Base-by-base conservation (phyloP, 2,329 filamentous ascomycete species). In the Ophioceras dolichostomum region DNA sequence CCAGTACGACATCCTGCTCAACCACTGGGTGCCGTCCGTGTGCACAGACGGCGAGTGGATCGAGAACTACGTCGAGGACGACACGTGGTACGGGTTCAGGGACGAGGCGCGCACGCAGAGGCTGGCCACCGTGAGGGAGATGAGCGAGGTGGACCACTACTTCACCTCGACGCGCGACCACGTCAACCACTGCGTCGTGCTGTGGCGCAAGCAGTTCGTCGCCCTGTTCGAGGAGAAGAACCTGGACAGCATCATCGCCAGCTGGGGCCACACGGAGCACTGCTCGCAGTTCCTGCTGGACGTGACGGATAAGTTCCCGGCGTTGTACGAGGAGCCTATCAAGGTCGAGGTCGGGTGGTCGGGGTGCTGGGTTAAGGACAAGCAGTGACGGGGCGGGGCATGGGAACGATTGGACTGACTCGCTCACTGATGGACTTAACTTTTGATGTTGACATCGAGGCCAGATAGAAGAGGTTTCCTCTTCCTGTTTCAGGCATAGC, bases 261-360 rank as follows among this genome's bases (percentile, higher is more conserved):
- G 42, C 20, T 44, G 43, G 8, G 47, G 43, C 4, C 50, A 53
- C 28, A 52, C 49, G 1, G 46, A 51, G 26, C 49, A 53, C 38
- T 52, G 50, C 37, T 46, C 50, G 2, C 45, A 49, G 39, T 52
- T 47, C 34, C 42, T 53, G 8, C 42, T 50, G 28, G 49, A 52
- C 29, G 44, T 38, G 12, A 24, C 38, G n/a, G 47, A 52, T 26
- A 10, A 43, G 41, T 20, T 42, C 36, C 22, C 46, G 27, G 5
- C 42, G 41, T 19, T 41, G 42, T 26, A 49, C 42, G 0, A 48
- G 40, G 34, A 46, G 14, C 36, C 36, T 4, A 37, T 32, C 27
- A 26, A 24, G 28, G 28, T 32, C 2, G n/a, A 37, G 36, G 28
- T 37, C 5, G 36, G 36, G 7, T 37, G 27, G 27, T 19, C 28